phyloP scores from a whole-genome alignment of 2,329 filamentous ascomycete species.

The Cladosporium sp. region DNA sequence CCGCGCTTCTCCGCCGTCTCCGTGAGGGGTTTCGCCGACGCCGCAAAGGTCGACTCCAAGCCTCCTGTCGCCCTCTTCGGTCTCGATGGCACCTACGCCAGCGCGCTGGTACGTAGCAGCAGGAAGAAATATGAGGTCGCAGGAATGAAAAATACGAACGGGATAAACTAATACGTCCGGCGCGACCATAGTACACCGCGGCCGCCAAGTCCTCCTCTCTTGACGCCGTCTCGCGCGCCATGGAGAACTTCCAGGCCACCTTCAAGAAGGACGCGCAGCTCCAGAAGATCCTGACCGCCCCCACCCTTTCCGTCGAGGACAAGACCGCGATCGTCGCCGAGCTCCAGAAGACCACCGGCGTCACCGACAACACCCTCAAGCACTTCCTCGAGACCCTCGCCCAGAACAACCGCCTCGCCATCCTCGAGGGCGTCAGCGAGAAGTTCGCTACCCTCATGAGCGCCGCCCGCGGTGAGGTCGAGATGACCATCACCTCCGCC shows the following conservation, averaged over 20 bases:
- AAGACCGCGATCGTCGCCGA: constrained; percentile 82
- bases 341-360: constrained; percentile 74
- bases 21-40: constrained; percentile 69
- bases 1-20: constrained; percentile 50
- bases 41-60: constrained; percentile 60
- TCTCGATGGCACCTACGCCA: constrained; percentile 96
- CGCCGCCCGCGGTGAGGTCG: constrained; percentile 84
- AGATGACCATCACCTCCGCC: constrained; percentile 86
- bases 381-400: constrained; percentile 88
- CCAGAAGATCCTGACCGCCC: constrained; percentile 64
- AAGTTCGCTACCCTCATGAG: constrained; percentile 87
- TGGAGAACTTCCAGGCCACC: constrained; percentile 63
- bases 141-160: not conserved
- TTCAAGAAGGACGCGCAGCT: constrained; percentile 84
- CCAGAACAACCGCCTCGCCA: constrained; percentile 89
- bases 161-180: constrained; percentile 11
- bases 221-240: constrained; percentile 76
- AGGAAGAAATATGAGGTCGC: constrained; percentile 8
- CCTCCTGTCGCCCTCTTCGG: constrained; percentile 89
- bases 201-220: constrained; percentile 81
- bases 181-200: constrained; percentile 73
- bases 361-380: constrained; percentile 71
- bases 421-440: constrained; percentile 72
- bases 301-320: constrained; percentile 70
- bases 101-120: constrained; percentile 76